Percentiles rank a stretch among this genome's conserved stretches.
Conservation (phyloP, 139 green algal species). For the Picochlorum sp. region DNA sequence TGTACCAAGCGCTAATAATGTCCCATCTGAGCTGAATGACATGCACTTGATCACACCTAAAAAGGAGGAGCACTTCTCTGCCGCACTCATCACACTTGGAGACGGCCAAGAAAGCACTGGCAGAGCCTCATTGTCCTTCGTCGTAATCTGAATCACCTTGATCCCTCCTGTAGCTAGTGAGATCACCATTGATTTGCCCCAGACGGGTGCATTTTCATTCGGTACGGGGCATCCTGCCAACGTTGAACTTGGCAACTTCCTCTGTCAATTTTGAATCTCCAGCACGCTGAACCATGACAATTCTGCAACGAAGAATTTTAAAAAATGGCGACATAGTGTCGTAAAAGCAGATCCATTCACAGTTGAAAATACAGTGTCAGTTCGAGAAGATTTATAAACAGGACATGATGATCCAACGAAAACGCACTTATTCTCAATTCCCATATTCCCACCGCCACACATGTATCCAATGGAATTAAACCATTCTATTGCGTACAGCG, state of each 20-base stretch:
- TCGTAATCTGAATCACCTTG: slow-evolving; percentile 18
- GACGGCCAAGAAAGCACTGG: neutral
- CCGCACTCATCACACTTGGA: neutral
- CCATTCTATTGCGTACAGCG: slow-evolving; percentile 10
- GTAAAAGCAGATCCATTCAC: neutral
- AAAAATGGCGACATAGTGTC: no score
- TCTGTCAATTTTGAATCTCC: slow-evolving; percentile 17
- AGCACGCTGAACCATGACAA: slow-evolving; percentile 13
- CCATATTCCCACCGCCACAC: slow-evolving; percentile 38
- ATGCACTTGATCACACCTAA: slow-evolving; percentile 29
- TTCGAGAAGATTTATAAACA: neutral
- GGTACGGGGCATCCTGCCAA: slow-evolving; percentile 23
- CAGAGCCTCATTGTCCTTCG: neutral
- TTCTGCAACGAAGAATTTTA: slow-evolving; percentile 11
- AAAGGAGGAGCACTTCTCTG: neutral
- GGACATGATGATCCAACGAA: neutral
- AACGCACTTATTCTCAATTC: slow-evolving; percentile 46
- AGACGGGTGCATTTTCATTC: slow-evolving; percentile 27
- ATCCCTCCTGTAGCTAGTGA: slow-evolving; percentile 24
- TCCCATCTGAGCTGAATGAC: slow-evolving; percentile 26
- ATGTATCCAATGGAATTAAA: slow-evolving; percentile 25
- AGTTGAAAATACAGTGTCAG: neutral
- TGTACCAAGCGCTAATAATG: slow-evolving; percentile 27
- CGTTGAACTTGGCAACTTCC: slow-evolving; percentile 27
- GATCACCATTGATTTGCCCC: slow-evolving; percentile 21